phyloP scores from a whole-genome alignment of 2,329 filamentous ascomycete species.

The Orbilia oligospora region DNA sequence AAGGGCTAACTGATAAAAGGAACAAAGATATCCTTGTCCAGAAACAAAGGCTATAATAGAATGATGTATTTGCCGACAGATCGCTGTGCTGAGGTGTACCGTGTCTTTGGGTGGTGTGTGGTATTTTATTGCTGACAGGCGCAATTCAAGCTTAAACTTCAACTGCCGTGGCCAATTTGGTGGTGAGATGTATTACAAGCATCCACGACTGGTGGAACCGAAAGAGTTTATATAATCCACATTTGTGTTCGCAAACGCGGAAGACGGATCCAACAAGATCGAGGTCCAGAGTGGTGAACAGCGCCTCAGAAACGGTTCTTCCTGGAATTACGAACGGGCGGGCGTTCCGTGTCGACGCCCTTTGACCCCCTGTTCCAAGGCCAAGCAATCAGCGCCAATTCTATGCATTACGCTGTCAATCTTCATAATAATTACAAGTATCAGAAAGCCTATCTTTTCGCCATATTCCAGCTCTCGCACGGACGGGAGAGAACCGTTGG shows the following conservation, averaged over 20 bases:
- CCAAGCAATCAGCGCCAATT: not conserved
- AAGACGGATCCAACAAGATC: not conserved
- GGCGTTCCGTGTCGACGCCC: not conserved
- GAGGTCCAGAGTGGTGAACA: not conserved
- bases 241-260: not conserved
- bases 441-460: not conserved
- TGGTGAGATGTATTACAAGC: not conserved
- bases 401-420: not conserved
- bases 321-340: not conserved
- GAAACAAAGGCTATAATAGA: not conserved
- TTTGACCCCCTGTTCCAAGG: not conserved
- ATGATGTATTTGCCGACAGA: not conserved
- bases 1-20: not conserved
- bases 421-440: not conserved
- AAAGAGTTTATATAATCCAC: constrained; percentile 18
- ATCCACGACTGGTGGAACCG: too few species aligned
- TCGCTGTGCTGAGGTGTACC: not conserved
- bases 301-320: not conserved
- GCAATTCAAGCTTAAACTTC: not conserved
- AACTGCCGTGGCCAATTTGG: constrained; percentile 28
- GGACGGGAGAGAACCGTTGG: not conserved
- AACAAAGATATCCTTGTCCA: not conserved
- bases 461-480: not conserved
- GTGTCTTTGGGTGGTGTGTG: not conserved
- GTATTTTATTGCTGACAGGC: constrained; percentile 26